Evolutionary conservation across 73 alveolate species (phyloP).

Genomic region (Paramecium pentaurelia): DNA sequence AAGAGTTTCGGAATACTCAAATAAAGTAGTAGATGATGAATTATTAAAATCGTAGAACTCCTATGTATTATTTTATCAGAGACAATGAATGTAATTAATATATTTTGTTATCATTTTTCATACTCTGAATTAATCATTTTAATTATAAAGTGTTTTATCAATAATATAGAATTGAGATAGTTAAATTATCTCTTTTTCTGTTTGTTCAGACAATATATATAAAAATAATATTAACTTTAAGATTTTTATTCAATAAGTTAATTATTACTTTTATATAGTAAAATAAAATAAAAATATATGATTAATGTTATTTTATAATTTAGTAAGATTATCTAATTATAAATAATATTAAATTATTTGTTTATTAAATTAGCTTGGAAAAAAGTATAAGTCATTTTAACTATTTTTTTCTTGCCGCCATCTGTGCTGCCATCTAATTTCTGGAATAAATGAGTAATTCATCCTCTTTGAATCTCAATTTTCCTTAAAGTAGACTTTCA

Average conservation of each 20-base stretch:
- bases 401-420: slow-evolving; percentile 16
- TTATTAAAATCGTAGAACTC: not conserved
- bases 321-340: too few relatives aligned
- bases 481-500: not conserved
- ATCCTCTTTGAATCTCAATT: slow-evolving; percentile 37
- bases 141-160: not conserved
- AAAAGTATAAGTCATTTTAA: not conserved
- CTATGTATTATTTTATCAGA: slow-evolving; percentile 21
- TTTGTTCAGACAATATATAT: too few relatives aligned
- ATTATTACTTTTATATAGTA: too few relatives aligned
- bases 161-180: not conserved
- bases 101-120: not conserved
- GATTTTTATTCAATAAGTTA: too few relatives aligned
- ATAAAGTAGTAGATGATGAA: slow-evolving; percentile 25
- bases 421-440: not conserved
- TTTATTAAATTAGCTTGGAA: not conserved
- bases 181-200: not conserved
- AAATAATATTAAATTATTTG: not conserved
- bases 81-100: slow-evolving; percentile 2
- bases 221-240: too few relatives aligned
- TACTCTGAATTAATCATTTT: not conserved
- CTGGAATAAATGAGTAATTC: not conserved
- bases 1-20: slow-evolving; percentile 42
- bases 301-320: too few relatives aligned
- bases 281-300: too few relatives aligned